These are phyloP conservation scores for Rhizopogon roseolus DNA, from an alignment of 768 basidiomycete species.

Conservation along the genomic window DNA sequence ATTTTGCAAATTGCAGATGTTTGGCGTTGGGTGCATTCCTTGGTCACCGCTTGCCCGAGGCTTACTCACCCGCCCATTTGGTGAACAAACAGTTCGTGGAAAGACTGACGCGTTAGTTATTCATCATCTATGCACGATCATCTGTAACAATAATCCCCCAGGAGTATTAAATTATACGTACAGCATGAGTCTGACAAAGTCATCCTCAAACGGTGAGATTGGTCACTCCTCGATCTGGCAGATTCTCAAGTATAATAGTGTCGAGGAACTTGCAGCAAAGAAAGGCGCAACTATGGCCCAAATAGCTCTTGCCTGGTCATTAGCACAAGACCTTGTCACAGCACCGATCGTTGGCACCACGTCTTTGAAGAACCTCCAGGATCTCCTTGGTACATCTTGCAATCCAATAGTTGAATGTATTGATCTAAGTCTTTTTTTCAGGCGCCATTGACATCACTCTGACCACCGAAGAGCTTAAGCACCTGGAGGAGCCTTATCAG, in stretches of 20 bases:
- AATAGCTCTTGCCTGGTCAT: constrained; percentile 48
- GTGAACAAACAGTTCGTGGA: constrained; percentile 34
- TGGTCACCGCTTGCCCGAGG: constrained; percentile 60
- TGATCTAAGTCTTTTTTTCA: constrained; percentile 6
- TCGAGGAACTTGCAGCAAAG: constrained; percentile 52
- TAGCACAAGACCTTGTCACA: constrained; percentile 43
- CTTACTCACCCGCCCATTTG: constrained; percentile 37
- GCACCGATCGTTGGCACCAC: constrained; percentile 59
- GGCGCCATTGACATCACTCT: constrained; percentile 44
- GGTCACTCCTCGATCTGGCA: constrained; percentile 2
- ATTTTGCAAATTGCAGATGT: constrained; percentile 38
- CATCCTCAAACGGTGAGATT: constrained; percentile 34
- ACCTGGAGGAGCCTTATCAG: constrained; percentile 50
- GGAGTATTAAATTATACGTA: constrained; percentile 14
- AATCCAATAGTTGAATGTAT: background rate
- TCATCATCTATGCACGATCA: background rate
- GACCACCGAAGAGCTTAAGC: constrained; percentile 51
- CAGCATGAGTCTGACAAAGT: constrained; percentile 28
- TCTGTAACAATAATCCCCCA: background rate
- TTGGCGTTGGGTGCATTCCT: constrained; percentile 52
- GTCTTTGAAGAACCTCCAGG: constrained; percentile 45
- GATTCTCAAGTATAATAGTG: constrained; percentile 24
- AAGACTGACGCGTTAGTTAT: constrained; percentile 26
- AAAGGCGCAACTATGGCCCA: constrained; percentile 53
- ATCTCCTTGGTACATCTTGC: constrained; percentile 37